These are phyloP conservation scores for Saccharomyces hybrid DNA, from an alignment of 1,139 yeast genomes.

Conservation along the genomic window DNA sequence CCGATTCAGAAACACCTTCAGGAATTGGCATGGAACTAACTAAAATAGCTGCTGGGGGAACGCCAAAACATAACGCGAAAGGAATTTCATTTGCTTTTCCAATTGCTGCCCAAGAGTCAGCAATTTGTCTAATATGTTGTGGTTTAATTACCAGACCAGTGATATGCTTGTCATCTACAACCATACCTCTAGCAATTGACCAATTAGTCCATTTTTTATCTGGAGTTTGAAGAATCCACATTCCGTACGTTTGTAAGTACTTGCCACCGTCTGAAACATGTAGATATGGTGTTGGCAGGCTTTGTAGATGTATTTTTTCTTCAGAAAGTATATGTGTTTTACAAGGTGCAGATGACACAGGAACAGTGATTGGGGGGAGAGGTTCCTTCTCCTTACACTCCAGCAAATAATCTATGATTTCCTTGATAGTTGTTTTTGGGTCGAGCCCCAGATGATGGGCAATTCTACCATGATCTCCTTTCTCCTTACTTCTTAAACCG, in stretches of 20 bases:
- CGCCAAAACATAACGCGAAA: conserved; percentile 22
- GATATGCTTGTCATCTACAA: conserved; percentile 15
- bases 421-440: conserved; percentile 15
- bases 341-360: conserved; percentile 13
- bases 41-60: conserved; percentile 25
- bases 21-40: conserved; percentile 25
- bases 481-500: conserved; percentile 11
- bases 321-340: conserved; percentile 14
- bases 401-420: conserved; percentile 16
- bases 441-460: conserved; percentile 20
- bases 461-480: conserved; percentile 20
- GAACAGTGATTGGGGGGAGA: conserved; percentile 13
- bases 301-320: conserved; percentile 15
- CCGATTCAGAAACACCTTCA: conserved; percentile 18
- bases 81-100: conserved; percentile 19
- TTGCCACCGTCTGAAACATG: conserved; percentile 22
- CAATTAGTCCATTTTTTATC: conserved; percentile 24
- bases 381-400: conserved; percentile 11
- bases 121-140: conserved; percentile 21
- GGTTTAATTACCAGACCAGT: conserved; percentile 22
- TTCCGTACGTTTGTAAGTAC: conserved; percentile 25
- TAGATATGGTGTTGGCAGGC: conserved; percentile 17
- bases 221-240: conserved; percentile 21
- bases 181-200: conserved; percentile 25
- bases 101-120: conserved; percentile 19